These are phyloP conservation scores for Apium graveolens DNA, from an alignment of 129 eudicot species.

Conservation along the genomic window DNA sequence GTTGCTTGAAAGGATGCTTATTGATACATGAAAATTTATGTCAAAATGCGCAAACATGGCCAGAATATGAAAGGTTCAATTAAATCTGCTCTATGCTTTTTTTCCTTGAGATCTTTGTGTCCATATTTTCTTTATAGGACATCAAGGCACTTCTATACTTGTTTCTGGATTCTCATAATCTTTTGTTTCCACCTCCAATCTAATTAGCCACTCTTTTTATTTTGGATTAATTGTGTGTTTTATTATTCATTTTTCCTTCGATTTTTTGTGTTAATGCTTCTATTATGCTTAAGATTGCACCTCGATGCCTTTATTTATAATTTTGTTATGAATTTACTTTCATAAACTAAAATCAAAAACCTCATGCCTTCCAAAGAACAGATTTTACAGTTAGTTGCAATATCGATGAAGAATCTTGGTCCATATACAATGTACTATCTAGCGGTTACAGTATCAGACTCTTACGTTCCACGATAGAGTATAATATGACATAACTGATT, in stretches of 20 bases:
- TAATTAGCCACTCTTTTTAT: not conserved
- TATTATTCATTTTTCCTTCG: not conserved
- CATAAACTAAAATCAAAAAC: not conserved
- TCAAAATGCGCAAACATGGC: too few relatives aligned
- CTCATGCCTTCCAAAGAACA: constrained; percentile 16
- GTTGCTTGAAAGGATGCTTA: too few relatives aligned
- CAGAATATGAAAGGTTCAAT: too few relatives aligned
- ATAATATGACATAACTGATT: constrained; percentile 43
- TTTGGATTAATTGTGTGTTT: not conserved
- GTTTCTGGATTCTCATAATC: not conserved
- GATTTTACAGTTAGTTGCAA: constrained; percentile 65
- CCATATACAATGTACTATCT: constrained; percentile 81
- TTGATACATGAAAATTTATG: too few relatives aligned
- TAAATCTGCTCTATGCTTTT: too few relatives aligned
- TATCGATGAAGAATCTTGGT: constrained; percentile 58
- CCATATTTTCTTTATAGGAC: too few relatives aligned
- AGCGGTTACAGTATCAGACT: constrained; percentile 98
- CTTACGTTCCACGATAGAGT: constrained; percentile 95
- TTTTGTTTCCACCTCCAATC: not conserved
- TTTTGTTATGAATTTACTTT: not conserved
- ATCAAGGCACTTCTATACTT: not conserved
- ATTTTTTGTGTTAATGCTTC: too few relatives aligned
- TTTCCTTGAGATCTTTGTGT: too few relatives aligned
- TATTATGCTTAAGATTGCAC: too few relatives aligned
- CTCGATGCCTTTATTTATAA: too few relatives aligned